A percentile compares a stretch with the other conserved stretches of the same genome.
phyloP scores from a whole-genome alignment of 1,284 basidiomycete species.

The Ganoderma multipileum region DNA sequence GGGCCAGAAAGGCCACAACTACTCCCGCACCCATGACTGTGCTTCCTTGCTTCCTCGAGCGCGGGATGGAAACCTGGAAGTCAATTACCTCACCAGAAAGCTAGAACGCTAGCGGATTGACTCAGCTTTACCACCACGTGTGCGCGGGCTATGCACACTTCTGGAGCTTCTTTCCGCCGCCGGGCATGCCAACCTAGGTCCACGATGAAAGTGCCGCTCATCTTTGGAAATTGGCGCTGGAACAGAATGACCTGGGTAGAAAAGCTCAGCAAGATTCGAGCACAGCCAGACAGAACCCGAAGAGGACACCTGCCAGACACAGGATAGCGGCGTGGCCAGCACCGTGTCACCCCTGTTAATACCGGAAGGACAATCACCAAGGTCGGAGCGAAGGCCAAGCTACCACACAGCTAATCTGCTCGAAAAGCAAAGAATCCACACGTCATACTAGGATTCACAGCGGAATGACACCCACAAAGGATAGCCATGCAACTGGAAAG shows the following conservation, averaged over 20 bases:
- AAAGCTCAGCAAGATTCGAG: background rate
- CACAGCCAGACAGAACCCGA: background rate
- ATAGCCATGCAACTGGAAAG: conserved; percentile 9
- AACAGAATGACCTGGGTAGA: background rate
- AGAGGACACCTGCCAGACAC: background rate
- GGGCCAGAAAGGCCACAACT: background rate
- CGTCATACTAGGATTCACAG: conserved; percentile 4
- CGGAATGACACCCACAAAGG: conserved; percentile 4
- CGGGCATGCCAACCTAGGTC: conserved; percentile 3
- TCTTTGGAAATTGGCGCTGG: background rate
- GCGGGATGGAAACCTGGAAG: conserved; percentile 7
- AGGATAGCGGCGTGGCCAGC: background rate
- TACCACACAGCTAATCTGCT: background rate
- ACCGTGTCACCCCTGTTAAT: background rate
- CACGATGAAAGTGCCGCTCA: background rate
- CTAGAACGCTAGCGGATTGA: background rate
- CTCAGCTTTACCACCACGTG: conserved; percentile 11
- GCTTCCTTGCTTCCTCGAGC: conserved; percentile 9
- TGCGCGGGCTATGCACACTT: conserved; percentile 4
- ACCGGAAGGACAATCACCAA: background rate
- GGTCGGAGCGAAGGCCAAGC: background rate
- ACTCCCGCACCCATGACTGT: conserved; percentile 7
- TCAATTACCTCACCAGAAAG: conserved; percentile 6
- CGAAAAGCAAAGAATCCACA: background rate
- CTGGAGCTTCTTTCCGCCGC: conserved; percentile 2